A percentile compares a stretch with the other conserved stretches of the same genome.
Evolutionary conservation across 805 yeast genomes (phyloP).

Genomic region (Cyberlindnera xylosilytica): DNA sequence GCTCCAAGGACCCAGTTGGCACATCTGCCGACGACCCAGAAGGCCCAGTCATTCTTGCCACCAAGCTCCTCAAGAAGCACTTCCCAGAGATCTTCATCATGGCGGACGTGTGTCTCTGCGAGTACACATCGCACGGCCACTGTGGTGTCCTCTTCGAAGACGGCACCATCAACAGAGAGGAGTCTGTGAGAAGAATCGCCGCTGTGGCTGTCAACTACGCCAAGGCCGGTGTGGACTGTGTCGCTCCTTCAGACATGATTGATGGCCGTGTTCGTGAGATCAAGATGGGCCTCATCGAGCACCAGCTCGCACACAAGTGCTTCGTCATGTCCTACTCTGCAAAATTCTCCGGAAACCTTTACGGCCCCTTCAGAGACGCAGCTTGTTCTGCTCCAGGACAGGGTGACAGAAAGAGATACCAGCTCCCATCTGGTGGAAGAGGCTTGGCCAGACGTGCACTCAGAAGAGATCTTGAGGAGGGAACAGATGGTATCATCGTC

Average conservation of each 20-base stretch:
- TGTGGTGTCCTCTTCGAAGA: constrained; percentile 90
- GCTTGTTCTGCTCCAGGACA: constrained; percentile 87
- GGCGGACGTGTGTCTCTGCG: constrained; percentile 96
- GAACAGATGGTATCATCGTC: constrained; percentile 93
- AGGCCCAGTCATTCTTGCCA: constrained; percentile 88
- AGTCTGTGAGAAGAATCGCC: constrained; percentile 78
- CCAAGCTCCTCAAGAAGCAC: constrained; percentile 54
- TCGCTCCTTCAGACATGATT: constrained; percentile 97
- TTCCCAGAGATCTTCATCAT: constrained; percentile 85
- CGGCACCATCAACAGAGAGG: constrained; percentile 75
- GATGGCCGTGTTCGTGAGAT: constrained; percentile 92
- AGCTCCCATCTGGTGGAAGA: constrained; percentile 87
- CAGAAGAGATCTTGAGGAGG: constrained; percentile 81
- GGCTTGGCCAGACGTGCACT: constrained; percentile 94
- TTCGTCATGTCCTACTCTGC: constrained; percentile 94
- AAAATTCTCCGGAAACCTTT: constrained; percentile 84
- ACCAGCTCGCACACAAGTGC: constrained; percentile 80
- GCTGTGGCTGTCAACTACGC: constrained; percentile 96
- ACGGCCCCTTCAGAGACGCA: constrained; percentile 98
- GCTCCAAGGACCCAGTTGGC: constrained; percentile 76
- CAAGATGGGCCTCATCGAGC: constrained; percentile 77
- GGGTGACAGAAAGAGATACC: constrained; percentile 93
- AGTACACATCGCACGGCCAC: constrained; percentile 96
- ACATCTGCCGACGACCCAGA: constrained; percentile 93
- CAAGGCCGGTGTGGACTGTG: constrained; percentile 90